Base-by-base conservation (phyloP, 129 eudicot genomes). In the Helianthus annuus region DNA sequence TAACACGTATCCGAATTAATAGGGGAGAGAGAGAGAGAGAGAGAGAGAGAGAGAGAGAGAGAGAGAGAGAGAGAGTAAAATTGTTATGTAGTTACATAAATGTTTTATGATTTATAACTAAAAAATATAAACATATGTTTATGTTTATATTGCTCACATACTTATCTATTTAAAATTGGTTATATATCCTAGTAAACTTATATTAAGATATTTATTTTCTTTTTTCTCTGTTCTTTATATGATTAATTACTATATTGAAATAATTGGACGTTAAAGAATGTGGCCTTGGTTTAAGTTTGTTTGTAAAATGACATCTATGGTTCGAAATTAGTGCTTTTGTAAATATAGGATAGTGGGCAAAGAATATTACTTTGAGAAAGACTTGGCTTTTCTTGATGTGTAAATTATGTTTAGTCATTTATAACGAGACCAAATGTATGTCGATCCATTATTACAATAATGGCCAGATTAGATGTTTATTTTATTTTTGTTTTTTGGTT, bases 341-440 rank as follows among this genome's bases (percentile, higher is more conserved):
- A 62, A 63, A 34, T 71, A 27, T 62, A 61, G 51, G 60, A 69
- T 70, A 77, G 81, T 78, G 77, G 81, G 72, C 54, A 62, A 78
- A 63, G 76, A 70, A 78, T 70, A 78, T 78, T 15, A 78, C 77
- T 70, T 78, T 78, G 72, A 70, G 60, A 70, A 77, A 64, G 66
- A 52, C 16, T 7, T 38, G 81, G 71, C 76, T 70, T 77, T 70
- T 70, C 40, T 52, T 15, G 29, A 27, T 70, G 66, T 77, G 71
- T 24, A 60, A 70, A 70, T 42, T 62, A 63, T 77, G 81, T 78
- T 78, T 78, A 70, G 81, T 63, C 77, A 62, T 70, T 78, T 78
- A 40, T 78, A 78, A 70, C 7, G 71, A 70, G 77, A 78, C 81
- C 81, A 40, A 63, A 17, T 62, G 72, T 70, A 70, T 70, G 59